These are phyloP conservation scores for Chrysoporthe cubensis DNA, from an alignment of 2,329 filamentous ascomycete species.

Conservation along the genomic window DNA sequence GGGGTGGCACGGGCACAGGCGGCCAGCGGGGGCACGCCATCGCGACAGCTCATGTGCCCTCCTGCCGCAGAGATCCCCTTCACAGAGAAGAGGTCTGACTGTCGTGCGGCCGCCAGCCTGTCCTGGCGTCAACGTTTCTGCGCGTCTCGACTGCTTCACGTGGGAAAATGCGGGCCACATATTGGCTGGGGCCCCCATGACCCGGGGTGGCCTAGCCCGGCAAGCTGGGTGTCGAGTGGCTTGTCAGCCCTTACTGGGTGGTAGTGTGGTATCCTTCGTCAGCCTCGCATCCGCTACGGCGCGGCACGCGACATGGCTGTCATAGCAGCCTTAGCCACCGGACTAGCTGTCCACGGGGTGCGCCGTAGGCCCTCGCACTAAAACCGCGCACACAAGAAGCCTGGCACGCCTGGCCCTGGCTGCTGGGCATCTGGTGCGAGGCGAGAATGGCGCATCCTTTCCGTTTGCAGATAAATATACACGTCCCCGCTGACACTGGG, in stretches of 20 bases:
- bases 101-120: background rate
- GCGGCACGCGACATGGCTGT: too few species aligned
- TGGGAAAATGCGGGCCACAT: constrained; percentile 8
- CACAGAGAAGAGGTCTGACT: background rate
- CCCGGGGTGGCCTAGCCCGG: background rate
- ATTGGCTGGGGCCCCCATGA: constrained; percentile 6
- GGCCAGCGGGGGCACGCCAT: background rate
- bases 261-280: background rate
- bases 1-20: constrained; percentile 2
- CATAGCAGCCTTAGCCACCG: too few species aligned
- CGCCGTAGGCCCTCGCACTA: too few species aligned
- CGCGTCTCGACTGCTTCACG: background rate
- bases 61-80: too few species aligned
- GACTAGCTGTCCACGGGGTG: too few species aligned
- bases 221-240: background rate
- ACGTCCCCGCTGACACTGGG: background rate
- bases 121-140: background rate
- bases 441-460: background rate
- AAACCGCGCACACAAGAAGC: too few species aligned
- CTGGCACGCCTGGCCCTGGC: too few species aligned
- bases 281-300: background rate
- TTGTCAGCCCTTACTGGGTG: background rate
- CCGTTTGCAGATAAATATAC: constrained; percentile 1
- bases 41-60: constrained; percentile 9
- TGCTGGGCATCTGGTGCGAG: too few species aligned